Evolutionary conservation across 768 basidiomycete genomes (phyloP).

Genomic region (Russula virescens): DNA sequence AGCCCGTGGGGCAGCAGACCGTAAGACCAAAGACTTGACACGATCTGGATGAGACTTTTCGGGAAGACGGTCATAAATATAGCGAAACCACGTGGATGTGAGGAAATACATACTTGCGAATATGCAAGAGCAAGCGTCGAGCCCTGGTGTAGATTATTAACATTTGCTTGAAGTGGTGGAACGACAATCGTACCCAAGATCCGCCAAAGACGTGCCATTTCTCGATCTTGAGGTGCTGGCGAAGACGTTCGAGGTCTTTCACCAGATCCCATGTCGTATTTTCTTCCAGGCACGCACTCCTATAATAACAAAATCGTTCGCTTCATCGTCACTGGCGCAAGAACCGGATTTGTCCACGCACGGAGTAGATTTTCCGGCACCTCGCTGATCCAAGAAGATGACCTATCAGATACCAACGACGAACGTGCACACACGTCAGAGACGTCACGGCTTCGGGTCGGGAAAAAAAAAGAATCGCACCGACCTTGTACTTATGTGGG

Average conservation of each 20-base stretch:
- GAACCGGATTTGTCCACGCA: slow-evolving; percentile 33
- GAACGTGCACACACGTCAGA: background rate
- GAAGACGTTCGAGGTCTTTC: slow-evolving; percentile 78
- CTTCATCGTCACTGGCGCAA: background rate
- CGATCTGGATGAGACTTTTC: slow-evolving; percentile 69
- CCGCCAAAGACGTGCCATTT: slow-evolving; percentile 96
- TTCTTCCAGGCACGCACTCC: slow-evolving; percentile 68
- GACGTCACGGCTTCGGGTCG: too few relatives aligned
- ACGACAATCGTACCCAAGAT: slow-evolving; percentile 72
- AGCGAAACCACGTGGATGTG: background rate
- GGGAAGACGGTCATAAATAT: background rate
- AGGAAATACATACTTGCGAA: slow-evolving; percentile 51
- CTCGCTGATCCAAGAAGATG: slow-evolving; percentile 85
- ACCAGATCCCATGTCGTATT: slow-evolving; percentile 96
- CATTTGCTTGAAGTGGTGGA: too few relatives aligned
- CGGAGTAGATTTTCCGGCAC: slow-evolving; percentile 83
- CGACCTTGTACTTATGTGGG: slow-evolving; percentile 76
- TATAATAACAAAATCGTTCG: slow-evolving; percentile 29
- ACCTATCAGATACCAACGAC: slow-evolving; percentile 50
- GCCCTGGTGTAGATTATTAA: slow-evolving; percentile 47
- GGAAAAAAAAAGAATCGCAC: too few relatives aligned
- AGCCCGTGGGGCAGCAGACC: slow-evolving; percentile 37
- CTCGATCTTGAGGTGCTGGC: slow-evolving; percentile 68
- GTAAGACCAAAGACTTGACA: slow-evolving; percentile 71
- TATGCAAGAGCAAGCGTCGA: slow-evolving; percentile 84